Evolutionary conservation across 345 rosid genomes (phyloP).

Genomic region (Camelina neglecta): DNA sequence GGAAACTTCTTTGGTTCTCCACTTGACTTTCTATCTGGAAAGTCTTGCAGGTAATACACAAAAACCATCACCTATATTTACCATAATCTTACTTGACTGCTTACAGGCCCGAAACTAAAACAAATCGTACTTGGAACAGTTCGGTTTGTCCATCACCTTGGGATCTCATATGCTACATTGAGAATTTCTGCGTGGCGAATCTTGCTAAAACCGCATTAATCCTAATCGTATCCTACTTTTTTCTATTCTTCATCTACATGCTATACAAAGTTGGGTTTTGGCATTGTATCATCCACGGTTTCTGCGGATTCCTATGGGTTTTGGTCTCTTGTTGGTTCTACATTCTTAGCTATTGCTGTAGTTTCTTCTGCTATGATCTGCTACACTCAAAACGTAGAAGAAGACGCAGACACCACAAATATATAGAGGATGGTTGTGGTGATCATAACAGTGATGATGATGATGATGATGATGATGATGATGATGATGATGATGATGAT

Average conservation of each 20-base stretch:
- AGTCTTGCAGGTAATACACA: constrained; percentile 59
- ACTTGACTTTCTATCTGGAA: constrained; percentile 57
- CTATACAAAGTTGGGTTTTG: constrained; percentile 52
- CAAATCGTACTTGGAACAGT: constrained; percentile 34
- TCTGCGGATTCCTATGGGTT: constrained; percentile 50
- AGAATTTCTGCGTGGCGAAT: constrained; percentile 61
- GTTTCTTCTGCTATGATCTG: constrained; percentile 47
- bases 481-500: constrained; percentile 13
- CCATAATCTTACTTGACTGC: not conserved
- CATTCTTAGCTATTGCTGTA: constrained; percentile 43
- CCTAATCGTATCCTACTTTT: constrained; percentile 44
- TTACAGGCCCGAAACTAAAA: not conserved
- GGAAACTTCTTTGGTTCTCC: constrained; percentile 56
- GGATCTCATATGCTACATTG: constrained; percentile 61
- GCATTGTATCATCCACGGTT: constrained; percentile 53
- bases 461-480: constrained; percentile 19
- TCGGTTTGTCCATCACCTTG: constrained; percentile 54
- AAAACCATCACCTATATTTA: constrained; percentile 10
- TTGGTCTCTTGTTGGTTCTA: constrained; percentile 54
- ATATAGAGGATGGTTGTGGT: constrained; percentile 9
- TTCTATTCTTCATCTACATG: constrained; percentile 57
- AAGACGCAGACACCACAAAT: constrained; percentile 22
- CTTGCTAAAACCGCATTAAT: constrained; percentile 52
- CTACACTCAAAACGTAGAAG: constrained; percentile 39
- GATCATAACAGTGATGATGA: not conserved